Percentiles rank a stretch among this genome's conserved stretches.
Evolutionary conservation across 257 asterid species (phyloP).

Genomic region (Ajuga chamaepitys): DNA sequence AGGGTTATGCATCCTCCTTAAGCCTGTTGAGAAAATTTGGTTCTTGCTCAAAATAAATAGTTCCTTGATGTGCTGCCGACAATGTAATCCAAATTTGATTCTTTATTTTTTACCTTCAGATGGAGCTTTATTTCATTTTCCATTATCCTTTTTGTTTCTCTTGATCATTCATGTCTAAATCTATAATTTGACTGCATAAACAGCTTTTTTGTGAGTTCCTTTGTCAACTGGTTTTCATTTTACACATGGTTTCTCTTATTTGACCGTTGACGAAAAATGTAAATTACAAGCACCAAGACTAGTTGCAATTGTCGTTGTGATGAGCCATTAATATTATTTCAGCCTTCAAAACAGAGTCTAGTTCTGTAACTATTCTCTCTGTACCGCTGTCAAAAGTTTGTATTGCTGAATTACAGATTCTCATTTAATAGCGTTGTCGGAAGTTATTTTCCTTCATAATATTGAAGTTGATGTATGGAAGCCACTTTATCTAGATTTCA

Average conservation of each 20-base stretch:
- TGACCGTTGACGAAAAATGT: not conserved
- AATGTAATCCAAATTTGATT: not conserved
- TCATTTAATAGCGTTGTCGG: not conserved
- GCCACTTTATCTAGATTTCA: slow-evolving; percentile 11
- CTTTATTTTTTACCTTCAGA: not conserved
- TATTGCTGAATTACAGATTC: not conserved
- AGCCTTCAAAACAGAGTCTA: not conserved
- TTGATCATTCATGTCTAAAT: not conserved
- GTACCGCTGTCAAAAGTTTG: not conserved
- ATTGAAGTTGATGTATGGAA: slow-evolving; percentile 5
- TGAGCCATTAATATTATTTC: slow-evolving; percentile 1
- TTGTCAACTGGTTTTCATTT: not conserved
- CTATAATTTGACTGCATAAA: not conserved
- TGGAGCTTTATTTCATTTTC: not conserved
- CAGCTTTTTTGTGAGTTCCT: not conserved
- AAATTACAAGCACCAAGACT: not conserved
- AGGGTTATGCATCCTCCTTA: not conserved
- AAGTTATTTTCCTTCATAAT: not conserved
- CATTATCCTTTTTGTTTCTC: not conserved
- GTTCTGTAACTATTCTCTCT: not conserved
- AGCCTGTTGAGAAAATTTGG: not conserved
- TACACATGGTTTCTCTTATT: not conserved
- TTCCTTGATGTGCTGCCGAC: not conserved
- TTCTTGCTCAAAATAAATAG: not conserved
- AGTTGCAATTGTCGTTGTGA: not conserved